Evolutionary conservation across 1,284 basidiomycete genomes (phyloP), one percentile per base, ranked within the genome.

Genomic region (Earliella scabrosa): DNA sequence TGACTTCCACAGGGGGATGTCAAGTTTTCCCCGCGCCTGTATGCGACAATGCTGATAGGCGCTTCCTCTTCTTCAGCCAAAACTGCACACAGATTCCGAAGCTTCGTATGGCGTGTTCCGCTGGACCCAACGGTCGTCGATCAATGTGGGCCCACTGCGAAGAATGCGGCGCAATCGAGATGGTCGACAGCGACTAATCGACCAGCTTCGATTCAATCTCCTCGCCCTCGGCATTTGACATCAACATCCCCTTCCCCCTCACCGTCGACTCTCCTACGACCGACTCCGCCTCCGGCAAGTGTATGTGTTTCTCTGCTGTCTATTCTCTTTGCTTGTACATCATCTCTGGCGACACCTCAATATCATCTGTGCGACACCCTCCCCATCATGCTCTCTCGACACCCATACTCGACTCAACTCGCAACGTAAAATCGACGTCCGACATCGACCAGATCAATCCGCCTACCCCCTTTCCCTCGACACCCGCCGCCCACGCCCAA

Each of bases 131-230:
- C 54, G 74, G 73, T 21, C 67, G 67, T 49, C 66, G 74, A 63
- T 86, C 89, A 26, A 92, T 93, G 87, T 93, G 90, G 90, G 88
- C 86, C 63, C 86, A 88, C 70, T 93, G 90, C 72, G 88, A 92
- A 78, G 81, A 91, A 77, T 93, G 90, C 69, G 90, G 90, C 72
- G 86, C 90, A 54, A 91, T 93, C 71, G 89, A 89, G 65, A 92
- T 92, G 86, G 87, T 93, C 73, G 86, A 90, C 71, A 80, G 79
- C 71, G 86, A 89, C 71, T 87, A 74, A 59, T 26, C 44, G n/a
- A 7, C 36, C 10, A 39, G 4, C 1, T 20, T 24, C 39, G 11
- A 41, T 31, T 31, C 21, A 21, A 24, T 6, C 23, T 14, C 40
- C 4, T 20, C 49, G 46, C 27, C 38, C 48, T 44, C 60, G 52